These are phyloP conservation scores for Cystobasidium tubakii DNA, from an alignment of 768 basidiomycete genomes.

Conservation along the genomic window DNA sequence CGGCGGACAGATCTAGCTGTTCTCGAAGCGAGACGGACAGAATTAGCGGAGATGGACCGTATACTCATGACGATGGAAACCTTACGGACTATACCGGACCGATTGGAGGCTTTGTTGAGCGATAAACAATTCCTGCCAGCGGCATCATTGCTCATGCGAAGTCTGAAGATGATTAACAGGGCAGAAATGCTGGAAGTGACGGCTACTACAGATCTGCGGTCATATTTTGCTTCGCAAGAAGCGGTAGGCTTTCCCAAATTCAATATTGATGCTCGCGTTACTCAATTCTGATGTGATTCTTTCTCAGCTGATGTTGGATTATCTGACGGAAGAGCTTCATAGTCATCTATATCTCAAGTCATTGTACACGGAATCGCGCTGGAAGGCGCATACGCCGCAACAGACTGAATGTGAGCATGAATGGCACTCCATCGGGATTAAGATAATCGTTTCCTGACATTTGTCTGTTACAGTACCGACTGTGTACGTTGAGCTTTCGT, in stretches of 20 bases:
- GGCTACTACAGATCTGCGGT: conserved; percentile 79
- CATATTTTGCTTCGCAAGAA: conserved; percentile 80
- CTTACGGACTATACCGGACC: conserved; percentile 82
- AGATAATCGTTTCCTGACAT: too few relatives aligned
- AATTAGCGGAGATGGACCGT: conserved; percentile 89
- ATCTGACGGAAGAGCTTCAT: conserved; percentile 89
- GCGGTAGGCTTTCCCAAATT: conserved; percentile 56
- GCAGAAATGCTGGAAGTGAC: conserved; percentile 90
- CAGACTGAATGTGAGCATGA: conserved; percentile 68
- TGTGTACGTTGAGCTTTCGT: conserved; percentile 7
- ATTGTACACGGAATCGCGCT: conserved; percentile 90
- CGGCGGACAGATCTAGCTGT: conserved; percentile 84
- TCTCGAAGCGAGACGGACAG: conserved; percentile 79
- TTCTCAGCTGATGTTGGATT: conserved; percentile 75
- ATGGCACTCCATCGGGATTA: too few relatives aligned
- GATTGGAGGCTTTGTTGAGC: conserved; percentile 85
- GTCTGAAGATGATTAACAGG: conserved; percentile 82
- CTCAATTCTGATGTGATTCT: background rate
- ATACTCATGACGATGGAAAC: conserved; percentile 92
- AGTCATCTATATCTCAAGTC: conserved; percentile 95
- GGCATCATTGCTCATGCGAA: conserved; percentile 74
- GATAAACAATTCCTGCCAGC: conserved; percentile 90
- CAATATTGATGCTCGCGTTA: background rate
- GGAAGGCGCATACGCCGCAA: conserved; percentile 73
- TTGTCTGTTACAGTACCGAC: conserved; percentile 31